Evolutionary conservation across 2,329 filamentous ascomycete species (phyloP).

Genomic region (Atkinsonella texensis): DNA sequence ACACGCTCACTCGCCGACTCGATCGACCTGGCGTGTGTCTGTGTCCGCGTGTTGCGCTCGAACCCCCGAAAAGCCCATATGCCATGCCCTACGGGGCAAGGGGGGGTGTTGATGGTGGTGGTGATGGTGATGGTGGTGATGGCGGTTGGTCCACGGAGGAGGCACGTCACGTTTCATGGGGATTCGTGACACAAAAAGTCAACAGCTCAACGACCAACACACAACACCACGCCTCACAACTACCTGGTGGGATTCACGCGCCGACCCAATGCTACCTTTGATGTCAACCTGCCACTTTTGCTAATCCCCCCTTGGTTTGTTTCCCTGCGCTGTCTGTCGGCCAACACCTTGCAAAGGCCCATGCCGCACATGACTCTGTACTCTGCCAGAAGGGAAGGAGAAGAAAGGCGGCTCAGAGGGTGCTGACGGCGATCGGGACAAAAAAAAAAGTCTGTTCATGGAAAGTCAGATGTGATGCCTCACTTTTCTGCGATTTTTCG

Average conservation of each 20-base stretch:
- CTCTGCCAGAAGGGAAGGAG: not conserved
- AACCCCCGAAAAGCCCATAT: not conserved
- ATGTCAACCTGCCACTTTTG: not conserved
- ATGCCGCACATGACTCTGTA: slow-evolving; percentile 1
- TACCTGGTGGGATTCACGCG: slow-evolving; percentile 2
- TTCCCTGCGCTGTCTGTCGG: not conserved
- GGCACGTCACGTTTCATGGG: slow-evolving; percentile 1
- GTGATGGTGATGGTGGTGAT: too few species aligned
- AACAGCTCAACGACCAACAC: not conserved
- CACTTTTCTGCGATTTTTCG: not conserved
- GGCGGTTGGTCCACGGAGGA: not conserved
- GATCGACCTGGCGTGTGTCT: not conserved
- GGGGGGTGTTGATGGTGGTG: not conserved
- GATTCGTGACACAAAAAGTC: not conserved
- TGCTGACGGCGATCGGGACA: not conserved
- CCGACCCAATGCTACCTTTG: slow-evolving; percentile 1
- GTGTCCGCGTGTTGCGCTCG: not conserved
- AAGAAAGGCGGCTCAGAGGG: not conserved
- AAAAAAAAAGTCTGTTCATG: not conserved
- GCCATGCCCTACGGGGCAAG: too few species aligned
- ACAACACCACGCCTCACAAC: not conserved
- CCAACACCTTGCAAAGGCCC: not conserved
- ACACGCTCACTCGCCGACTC: not conserved
- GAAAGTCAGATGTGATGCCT: not conserved
- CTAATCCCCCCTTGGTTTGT: not conserved